Evolutionary conservation across 768 basidiomycete genomes (phyloP).

Genomic region (Russula dissimulans): DNA sequence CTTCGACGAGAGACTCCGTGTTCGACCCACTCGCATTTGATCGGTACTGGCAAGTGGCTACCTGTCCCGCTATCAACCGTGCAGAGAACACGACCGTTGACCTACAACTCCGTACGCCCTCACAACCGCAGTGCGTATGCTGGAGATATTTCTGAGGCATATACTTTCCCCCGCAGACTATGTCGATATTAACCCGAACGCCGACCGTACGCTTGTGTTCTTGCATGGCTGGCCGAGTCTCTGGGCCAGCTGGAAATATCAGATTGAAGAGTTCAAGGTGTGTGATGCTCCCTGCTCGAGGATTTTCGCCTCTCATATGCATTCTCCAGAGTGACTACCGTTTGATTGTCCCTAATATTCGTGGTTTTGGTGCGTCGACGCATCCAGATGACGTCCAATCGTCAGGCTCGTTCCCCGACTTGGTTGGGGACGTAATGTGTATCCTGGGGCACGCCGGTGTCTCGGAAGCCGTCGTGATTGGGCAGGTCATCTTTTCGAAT

Average conservation of each 20-base stretch:
- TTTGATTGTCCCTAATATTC: conserved; percentile 51
- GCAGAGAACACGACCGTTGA: conserved; percentile 6
- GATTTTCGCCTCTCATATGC: neutral
- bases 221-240: conserved; percentile 76
- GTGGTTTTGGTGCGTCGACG: conserved; percentile 62
- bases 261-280: conserved; percentile 59
- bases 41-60: neutral
- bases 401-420: conserved; percentile 51
- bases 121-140: neutral
- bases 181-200: conserved; percentile 48
- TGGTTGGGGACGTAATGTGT: conserved; percentile 55
- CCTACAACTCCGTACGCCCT: conserved; percentile 10
- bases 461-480: conserved; percentile 47
- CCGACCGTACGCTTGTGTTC: conserved; percentile 47
- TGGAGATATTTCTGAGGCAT: neutral
- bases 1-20: neutral
- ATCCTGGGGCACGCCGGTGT: conserved; percentile 46
- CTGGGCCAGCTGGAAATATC: conserved; percentile 68
- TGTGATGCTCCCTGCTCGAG: neutral
- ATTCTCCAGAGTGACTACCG: conserved; percentile 44
- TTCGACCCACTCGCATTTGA: neutral
- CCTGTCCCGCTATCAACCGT: conserved; percentile 13
- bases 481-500: conserved; percentile 31
- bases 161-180: conserved; percentile 28
- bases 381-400: conserved; percentile 53